Percentiles rank a stretch among this genome's conserved stretches.
Evolutionary conservation across 2,329 filamentous ascomycete species (phyloP).

Genomic region (Mycosphaerella sp.): DNA sequence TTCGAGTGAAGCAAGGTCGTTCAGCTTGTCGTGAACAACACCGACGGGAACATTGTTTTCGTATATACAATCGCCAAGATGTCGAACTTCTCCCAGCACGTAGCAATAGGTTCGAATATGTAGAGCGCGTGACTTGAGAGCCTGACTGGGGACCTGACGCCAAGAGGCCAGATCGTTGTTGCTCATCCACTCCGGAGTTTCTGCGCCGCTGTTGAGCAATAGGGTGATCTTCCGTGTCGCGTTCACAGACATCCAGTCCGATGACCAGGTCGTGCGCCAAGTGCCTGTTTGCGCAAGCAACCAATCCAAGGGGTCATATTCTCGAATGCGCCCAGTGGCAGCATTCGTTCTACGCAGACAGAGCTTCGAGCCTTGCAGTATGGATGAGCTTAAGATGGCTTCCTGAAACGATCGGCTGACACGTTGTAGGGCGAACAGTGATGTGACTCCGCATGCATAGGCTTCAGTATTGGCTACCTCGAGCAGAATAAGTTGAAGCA

Average conservation of each 20-base stretch:
- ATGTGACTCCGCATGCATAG: background rate
- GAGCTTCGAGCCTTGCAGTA: background rate
- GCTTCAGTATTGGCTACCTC: background rate
- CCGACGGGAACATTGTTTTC: background rate
- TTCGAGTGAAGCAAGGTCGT: background rate
- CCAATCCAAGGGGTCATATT: background rate
- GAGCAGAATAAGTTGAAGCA: background rate
- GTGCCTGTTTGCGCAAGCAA: background rate
- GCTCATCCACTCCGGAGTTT: background rate
- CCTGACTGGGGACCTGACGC: background rate
- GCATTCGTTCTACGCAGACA: background rate
- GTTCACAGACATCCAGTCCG: background rate
- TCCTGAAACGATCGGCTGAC: background rate
- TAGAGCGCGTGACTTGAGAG: background rate
- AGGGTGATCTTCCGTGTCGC: background rate
- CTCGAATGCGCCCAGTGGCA: background rate
- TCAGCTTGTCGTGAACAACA: background rate
- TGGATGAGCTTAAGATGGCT: background rate
- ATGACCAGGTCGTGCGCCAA: background rate
- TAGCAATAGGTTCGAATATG: background rate
- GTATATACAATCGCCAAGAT: background rate
- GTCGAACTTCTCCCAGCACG: background rate
- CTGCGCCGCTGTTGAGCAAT: background rate
- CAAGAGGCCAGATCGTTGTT: background rate
- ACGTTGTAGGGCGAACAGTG: background rate